Conservation (phyloP, 345 rosid species). For the Conringia planisiliqua region DNA sequence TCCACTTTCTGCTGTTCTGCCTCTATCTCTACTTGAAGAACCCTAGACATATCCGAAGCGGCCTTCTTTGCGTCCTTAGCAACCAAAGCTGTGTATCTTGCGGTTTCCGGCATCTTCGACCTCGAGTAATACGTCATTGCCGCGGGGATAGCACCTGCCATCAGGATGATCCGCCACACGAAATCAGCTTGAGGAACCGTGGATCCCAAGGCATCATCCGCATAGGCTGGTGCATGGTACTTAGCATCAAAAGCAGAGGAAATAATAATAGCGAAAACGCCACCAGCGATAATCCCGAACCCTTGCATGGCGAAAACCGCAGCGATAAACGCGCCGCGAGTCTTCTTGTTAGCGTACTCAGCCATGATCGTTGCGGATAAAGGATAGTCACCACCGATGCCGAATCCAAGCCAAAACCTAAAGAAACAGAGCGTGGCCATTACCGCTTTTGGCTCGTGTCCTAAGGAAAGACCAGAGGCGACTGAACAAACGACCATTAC, state of each 20-base stretch:
- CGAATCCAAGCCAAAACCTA: slow-evolving; percentile 39
- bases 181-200: slow-evolving; percentile 40
- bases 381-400: slow-evolving; percentile 45
- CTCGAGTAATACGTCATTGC: slow-evolving; percentile 39
- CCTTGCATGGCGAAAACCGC: slow-evolving; percentile 54
- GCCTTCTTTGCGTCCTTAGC: slow-evolving; percentile 36
- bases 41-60: slow-evolving; percentile 36
- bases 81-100: slow-evolving; percentile 39
- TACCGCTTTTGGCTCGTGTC: slow-evolving; percentile 30
- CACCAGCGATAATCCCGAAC: slow-evolving; percentile 42
- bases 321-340: slow-evolving; percentile 38
- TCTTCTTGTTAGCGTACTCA: slow-evolving; percentile 43
- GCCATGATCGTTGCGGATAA: slow-evolving; percentile 50
- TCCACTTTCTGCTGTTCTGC: slow-evolving; percentile 17
- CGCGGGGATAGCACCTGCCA: slow-evolving; percentile 45
- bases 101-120: slow-evolving; percentile 45
- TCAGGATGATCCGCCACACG: slow-evolving; percentile 39
- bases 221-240: slow-evolving; percentile 28
- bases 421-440: slow-evolving; percentile 38
- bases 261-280: slow-evolving; percentile 30
- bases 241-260: slow-evolving; percentile 34
- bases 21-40: slow-evolving; percentile 34
- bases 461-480: slow-evolving; percentile 37
- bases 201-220: slow-evolving; percentile 19
- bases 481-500: slow-evolving; percentile 32